Base-by-base conservation (phyloP, 495 filamentous ascomycete genomes). In the Aspergillus mulundensis region DNA sequence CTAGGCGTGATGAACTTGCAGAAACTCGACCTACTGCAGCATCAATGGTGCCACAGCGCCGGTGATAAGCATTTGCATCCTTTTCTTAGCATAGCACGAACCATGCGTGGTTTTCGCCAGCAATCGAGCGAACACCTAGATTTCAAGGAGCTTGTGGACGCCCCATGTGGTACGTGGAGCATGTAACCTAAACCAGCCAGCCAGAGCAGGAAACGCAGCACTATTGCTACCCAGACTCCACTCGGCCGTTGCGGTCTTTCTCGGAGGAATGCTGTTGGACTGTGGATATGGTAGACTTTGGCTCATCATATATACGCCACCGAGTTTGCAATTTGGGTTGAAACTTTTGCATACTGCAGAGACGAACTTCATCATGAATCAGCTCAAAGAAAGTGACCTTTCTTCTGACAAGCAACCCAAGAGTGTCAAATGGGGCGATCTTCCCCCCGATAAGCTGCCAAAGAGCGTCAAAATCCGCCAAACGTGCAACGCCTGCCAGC, bases 401-500 rank as follows among this genome's bases (percentile, higher is more conserved):
- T 51, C 45, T 7, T 40, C 51, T 11, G 61, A 62, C 8, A 58
- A 63, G 20, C 58, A 71, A 3, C 68, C 71, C 10, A 72, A 70
- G 40, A 72, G 68, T 34, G 70, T 74, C 42, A 77, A 76, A 50
- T 28, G 25, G 25, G 50, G 45, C 38, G 56, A 57, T 34, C 4
- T 54, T 15, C 47, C 45, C 8, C 43, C 53, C 8, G 61, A 62
- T 14, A 58, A 63, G 18, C 57, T 72, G 3, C 68, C 71, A 7
- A 72, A 70, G 40, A 72, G 68, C 34, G 70, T 74, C 45, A 77
- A 76, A 50, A 66, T 77, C 36, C 74, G 76, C 47, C 70, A 70
- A 0, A 78, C 76, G 0, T 80, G 77, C 61, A 77, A 80, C 54
- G 69, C 74, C 16, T 80, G 76, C 34, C 74, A 78, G 43, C 69